Base-by-base conservation (phyloP, 2,329 filamentous ascomycete genomes). In the Neurospora sp. region DNA sequence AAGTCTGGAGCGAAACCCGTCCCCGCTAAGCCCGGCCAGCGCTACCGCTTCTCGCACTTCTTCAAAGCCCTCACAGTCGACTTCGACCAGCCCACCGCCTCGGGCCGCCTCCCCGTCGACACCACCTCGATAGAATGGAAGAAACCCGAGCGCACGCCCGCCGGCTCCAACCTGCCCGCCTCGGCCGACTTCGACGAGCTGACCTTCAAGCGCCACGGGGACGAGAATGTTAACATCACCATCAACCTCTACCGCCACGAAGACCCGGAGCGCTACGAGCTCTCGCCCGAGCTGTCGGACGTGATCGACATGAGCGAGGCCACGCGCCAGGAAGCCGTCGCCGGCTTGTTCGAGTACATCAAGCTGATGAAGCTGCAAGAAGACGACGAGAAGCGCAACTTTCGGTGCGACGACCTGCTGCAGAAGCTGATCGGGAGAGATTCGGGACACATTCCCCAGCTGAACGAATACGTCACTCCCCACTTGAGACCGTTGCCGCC, bases 271-370 rank as follows among this genome's bases (percentile, higher is more conserved):
- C 87, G 93, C 69, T 97, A 91, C 78, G 88, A 88, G 74, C 82
- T 98, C 36, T 96, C 89, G 80, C 88, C 90, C 67, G 88, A 90
- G 70, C 83, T 99, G 66, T 90, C 93, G 11, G 91, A 96, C 67
- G 86, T 98, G 15, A 84, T 98, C 19, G 96, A 97, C 77, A 92
- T 92, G 76, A 86, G 89, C 67, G 93, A 97, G 79, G 95, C 93
- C 67, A 95, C 96, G 37, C 90, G 93, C 38, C 91, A 93, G 46
- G 93, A 96, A 72, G 91, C 94, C 6, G 89, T 97, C 37, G 92
- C 96, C 85, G 94, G 92, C 15, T 87, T 99, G 39, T 99, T 94
- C 93, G 94, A 97, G 78, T 99, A 99, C 77, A 92, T 97, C 74
- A 90, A 92, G 75, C 85, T 92, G 23, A 91, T 92, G 84, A 89